Percentiles rank a stretch among this genome's conserved stretches.
phyloP scores from a whole-genome alignment of 306 rosid genomes.

The Glycine latifolia region DNA sequence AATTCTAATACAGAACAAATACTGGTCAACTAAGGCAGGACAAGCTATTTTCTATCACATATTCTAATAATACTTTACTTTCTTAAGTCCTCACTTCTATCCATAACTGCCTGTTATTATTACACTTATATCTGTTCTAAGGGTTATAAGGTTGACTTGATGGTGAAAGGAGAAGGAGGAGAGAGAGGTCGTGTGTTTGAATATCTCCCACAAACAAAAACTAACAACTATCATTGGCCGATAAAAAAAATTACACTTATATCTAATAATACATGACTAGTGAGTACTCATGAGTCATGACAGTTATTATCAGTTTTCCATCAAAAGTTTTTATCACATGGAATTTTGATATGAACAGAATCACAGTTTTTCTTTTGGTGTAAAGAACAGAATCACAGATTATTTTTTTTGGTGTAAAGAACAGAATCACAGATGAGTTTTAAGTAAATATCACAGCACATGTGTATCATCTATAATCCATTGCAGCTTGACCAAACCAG shows the following conservation, averaged over 20 bases:
- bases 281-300: neutral
- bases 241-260: too few relatives aligned
- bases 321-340: neutral
- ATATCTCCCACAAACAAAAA: too few relatives aligned
- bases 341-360: conserved; percentile 16
- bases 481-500: neutral
- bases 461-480: conserved; percentile 10
- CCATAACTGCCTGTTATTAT: neutral
- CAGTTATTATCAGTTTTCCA: neutral
- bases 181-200: too few relatives aligned
- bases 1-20: neutral
- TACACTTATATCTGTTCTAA: neutral
- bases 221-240: too few relatives aligned
- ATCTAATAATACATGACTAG: neutral
- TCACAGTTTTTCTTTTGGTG: too few relatives aligned
- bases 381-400: too few relatives aligned
- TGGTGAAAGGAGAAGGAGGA: too few relatives aligned
- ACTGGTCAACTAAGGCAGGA: neutral
- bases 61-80: neutral
- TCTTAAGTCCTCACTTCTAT: neutral
- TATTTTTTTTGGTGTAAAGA: too few relatives aligned
- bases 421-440: neutral
- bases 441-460: conserved; percentile 24
- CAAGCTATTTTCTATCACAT: neutral
- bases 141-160: too few relatives aligned